Evolutionary conservation across 352 stramenopile genomes (phyloP).

Genomic region (Pythium myriotylum): DNA sequence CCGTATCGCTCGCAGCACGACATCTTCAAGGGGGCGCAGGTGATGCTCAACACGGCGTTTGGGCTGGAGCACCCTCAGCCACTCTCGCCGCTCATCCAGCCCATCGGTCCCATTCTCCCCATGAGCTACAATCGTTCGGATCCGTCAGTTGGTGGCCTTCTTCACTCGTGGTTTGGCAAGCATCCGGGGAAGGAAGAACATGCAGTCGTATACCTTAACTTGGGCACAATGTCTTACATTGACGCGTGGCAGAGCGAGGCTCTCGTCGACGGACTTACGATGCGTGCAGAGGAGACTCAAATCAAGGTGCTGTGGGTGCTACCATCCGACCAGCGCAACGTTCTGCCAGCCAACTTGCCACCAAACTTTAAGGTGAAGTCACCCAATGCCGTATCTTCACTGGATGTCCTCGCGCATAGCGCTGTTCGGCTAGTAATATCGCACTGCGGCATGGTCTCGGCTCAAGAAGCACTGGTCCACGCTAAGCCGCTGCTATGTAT

Average conservation of each 20-base stretch:
- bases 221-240: constrained; percentile 81
- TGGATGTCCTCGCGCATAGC: constrained; percentile 67
- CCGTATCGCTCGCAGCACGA: constrained; percentile 87
- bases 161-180: constrained; percentile 49
- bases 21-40: constrained; percentile 81
- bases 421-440: constrained; percentile 74
- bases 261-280: constrained; percentile 65
- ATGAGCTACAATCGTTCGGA: constrained; percentile 36
- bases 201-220: constrained; percentile 73
- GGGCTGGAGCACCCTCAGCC: constrained; percentile 81
- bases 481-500: constrained; percentile 86
- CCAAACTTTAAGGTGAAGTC: constrained; percentile 67
- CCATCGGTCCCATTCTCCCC: constrained; percentile 77
- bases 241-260: constrained; percentile 78
- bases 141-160: constrained; percentile 30
- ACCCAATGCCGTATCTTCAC: constrained; percentile 53
- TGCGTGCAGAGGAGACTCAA: constrained; percentile 40
- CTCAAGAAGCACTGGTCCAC: constrained; percentile 79
- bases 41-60: constrained; percentile 90
- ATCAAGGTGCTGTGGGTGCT: constrained; percentile 82
- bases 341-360: constrained; percentile 56
- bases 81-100: constrained; percentile 74
- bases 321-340: constrained; percentile 67
- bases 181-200: constrained; percentile 19
- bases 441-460: constrained; percentile 88